Percentiles rank a stretch among this genome's conserved stretches.
Conservation (phyloP, 371 early-diverging fungal genomes). For the Basidiobolus meristosporus region DNA sequence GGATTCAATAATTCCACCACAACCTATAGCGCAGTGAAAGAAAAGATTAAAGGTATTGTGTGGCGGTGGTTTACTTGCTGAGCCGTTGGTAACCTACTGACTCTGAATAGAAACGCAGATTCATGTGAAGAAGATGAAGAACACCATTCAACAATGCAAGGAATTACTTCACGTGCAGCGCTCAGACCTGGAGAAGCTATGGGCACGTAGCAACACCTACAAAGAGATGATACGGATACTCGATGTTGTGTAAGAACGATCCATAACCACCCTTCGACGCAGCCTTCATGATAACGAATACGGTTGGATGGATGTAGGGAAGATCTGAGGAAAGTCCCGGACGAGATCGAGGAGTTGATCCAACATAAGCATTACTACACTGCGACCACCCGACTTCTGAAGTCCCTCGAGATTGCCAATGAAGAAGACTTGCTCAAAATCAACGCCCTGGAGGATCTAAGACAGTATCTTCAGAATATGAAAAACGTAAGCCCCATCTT, state of each 20-base stretch:
- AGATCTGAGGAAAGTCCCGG: constrained; percentile 57
- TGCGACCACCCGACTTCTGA: constrained; percentile 50
- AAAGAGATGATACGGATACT: constrained; percentile 8
- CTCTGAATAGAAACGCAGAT: constrained; percentile 2
- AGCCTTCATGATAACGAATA: background rate
- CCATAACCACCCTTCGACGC: too few relatives aligned
- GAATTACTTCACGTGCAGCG: constrained; percentile 4
- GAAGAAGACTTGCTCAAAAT: constrained; percentile 61
- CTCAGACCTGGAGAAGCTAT: constrained; percentile 5
- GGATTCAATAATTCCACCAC: constrained; percentile 84
- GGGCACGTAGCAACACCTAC: constrained; percentile 7
- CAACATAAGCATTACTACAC: constrained; percentile 62
- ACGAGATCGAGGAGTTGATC: constrained; percentile 49
- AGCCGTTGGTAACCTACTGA: background rate
- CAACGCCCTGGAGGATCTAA: constrained; percentile 63
- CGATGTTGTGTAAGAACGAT: constrained; percentile 5
- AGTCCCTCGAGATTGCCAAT: constrained; percentile 40
- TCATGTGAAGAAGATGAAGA: constrained; percentile 3
- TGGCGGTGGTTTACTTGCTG: constrained; percentile 7
- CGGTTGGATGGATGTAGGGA: constrained; percentile 26
- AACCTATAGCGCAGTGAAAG: constrained; percentile 63
- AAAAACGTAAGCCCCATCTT: background rate
- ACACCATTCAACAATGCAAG: constrained; percentile 3
- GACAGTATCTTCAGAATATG: constrained; percentile 33
- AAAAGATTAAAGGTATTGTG: constrained; percentile 7